Base-by-base conservation (phyloP, 495 filamentous ascomycete species). In the Hypoxylon fragiforme region DNA sequence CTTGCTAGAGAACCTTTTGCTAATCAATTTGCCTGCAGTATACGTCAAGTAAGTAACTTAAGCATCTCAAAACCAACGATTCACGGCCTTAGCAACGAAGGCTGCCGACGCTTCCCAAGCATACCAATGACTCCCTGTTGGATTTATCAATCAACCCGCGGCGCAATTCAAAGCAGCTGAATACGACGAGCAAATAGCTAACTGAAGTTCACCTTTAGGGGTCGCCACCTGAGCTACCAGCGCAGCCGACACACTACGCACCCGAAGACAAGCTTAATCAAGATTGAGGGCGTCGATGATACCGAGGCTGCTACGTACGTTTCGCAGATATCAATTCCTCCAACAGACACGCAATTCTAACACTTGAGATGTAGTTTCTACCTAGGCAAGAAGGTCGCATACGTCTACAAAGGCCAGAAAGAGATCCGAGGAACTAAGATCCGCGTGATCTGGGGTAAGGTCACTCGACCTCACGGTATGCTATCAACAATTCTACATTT, bases 361-460 rank as follows among this genome's bases (percentile, higher is more conserved):
- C 65, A 44, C 56, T 63, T 44, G 15, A 34, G 43, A 31, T 37
- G 31, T 62, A 89, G 83, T 74, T 92, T 92, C 82, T 92, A 91
- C 79, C 79, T 89, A 44, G 92, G 94, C 80, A 97, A 98, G 85
- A 90, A 88, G 77, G 83, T 96, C 70, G 92, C 92, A 65, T 97
- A 90, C 74, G 91, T 98, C 74, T 97, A 97, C 81, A 88, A 91
- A 62, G 94, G 86, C 54, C 85, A 88, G 79, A 87, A 83, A 77
- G 91, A 95, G 80, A 80, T 92, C 64, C 89, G 90, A 65, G 94
- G 94, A 70, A 90, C 91, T 72, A 96, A 97, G 84, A 91, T 97
- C 75, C 81, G 92, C 70, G 92, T 97, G 57, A 97, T 97, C 78
- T 98, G 95, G 94, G 95, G 95, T 77, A 97, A 96, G 82, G 84